Conservation (phyloP, 2,329 filamentous ascomycete species). For the Botryotinia narcissicola region DNA sequence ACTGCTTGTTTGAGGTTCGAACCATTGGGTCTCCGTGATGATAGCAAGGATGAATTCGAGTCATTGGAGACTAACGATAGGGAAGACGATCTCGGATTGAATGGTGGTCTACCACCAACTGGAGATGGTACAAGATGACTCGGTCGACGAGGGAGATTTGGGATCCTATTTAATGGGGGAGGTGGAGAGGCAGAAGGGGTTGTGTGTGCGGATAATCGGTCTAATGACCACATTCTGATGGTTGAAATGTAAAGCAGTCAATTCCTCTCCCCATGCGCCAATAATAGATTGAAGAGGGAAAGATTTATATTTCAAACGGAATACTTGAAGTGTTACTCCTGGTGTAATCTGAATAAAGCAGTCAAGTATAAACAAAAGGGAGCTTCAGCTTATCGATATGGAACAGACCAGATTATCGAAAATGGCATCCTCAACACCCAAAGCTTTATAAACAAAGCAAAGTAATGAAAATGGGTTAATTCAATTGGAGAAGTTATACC, state of each 20-base stretch:
- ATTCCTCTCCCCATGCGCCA: not conserved
- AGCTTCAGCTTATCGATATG: conserved; percentile 16
- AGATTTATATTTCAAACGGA: not conserved
- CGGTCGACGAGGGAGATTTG: conserved; percentile 66
- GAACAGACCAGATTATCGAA: conserved; percentile 18
- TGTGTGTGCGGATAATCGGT: conserved; percentile 74
- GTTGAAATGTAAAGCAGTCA: not conserved
- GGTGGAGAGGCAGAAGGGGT: conserved; percentile 55
- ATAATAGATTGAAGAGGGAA: not conserved
- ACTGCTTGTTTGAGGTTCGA: conserved; percentile 61
- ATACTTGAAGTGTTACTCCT: not conserved
- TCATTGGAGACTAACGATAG: conserved; percentile 75
- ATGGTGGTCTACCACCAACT: conserved; percentile 64
- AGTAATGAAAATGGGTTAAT: not conserved
- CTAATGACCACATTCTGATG: conserved; percentile 71
- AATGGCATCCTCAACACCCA: conserved; percentile 3
- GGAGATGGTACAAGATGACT: conserved; percentile 67
- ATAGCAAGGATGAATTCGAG: conserved; percentile 72
- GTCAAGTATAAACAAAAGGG: not conserved
- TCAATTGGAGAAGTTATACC: not conserved
- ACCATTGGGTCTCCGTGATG: conserved; percentile 63
- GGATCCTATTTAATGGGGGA: conserved; percentile 59
- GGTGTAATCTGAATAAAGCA: not conserved
- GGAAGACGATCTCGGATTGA: conserved; percentile 71
- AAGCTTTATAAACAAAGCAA: not conserved